Evolutionary conservation across 2,329 filamentous ascomycete species (phyloP), one percentile per base, ranked within the genome.

Genomic region (Pseudogymnoascus sp.): DNA sequence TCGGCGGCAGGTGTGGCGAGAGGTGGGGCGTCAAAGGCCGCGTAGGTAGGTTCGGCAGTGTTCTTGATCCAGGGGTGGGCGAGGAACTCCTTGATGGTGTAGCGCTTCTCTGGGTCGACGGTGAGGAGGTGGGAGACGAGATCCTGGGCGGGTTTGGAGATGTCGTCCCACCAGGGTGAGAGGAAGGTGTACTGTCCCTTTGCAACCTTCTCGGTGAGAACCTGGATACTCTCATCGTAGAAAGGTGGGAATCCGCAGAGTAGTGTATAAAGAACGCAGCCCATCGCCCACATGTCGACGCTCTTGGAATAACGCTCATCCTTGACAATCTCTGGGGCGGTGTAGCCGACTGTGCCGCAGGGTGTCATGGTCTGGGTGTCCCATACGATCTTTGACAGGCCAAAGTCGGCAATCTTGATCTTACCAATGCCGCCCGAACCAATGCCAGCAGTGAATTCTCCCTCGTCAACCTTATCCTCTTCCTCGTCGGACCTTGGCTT

Each of bases 91-190:
- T 84, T 86, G 73, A 99, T 99, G 2, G 91, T 92, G 76, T 91
- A 99, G 16, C 94, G 87, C 80, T 96, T 93, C 65, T 96, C 91
- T 0, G 94, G 94, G 69, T 99, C 92, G 65, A 99, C 94, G 0
- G 91, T 95, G 66, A 99, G 79, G 0, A 99, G 84, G 75, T 99
- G 94, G 4, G 90, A 91, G 64, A 99, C 93, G 8, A 99, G 80
- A 70, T 99, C 93, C 75, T 97, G 91, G 0, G 94, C 94, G 3
- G 91, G 88, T 74, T 94, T 92, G 65, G 93, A 97, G 66, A 99
- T 97, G 64, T 97, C 92, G 69, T 99, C 94, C 94, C 94, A 99
- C 94, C 94, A 99, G 0, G 94, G 94, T 2, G 93, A 97, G 47
- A 99, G 78, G 79, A 99, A 99, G 0, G 94, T 97, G 75, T 94